A percentile compares a stretch with the other conserved stretches of the same genome.
Evolutionary conservation across 1,284 basidiomycete genomes (phyloP).

Genomic region (Sporisorium sorghi): DNA sequence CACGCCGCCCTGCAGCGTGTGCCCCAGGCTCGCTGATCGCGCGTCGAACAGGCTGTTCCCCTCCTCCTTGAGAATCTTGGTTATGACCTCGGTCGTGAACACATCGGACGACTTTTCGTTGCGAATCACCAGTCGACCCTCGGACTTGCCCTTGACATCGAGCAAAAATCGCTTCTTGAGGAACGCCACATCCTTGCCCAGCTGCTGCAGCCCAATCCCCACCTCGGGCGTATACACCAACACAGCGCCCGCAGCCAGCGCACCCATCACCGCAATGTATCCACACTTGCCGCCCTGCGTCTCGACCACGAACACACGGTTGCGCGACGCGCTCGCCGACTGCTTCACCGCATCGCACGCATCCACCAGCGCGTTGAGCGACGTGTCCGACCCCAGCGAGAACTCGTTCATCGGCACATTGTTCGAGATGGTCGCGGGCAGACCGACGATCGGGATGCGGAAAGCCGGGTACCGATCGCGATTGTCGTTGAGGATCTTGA

Average conservation of each 20-base stretch:
- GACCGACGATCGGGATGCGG: constrained; percentile 72
- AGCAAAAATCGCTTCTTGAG: constrained; percentile 86
- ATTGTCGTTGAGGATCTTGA: constrained; percentile 82
- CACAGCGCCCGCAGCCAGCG: constrained; percentile 90
- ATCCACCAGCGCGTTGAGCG: constrained; percentile 94
- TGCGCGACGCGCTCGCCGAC: constrained; percentile 92
- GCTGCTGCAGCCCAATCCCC: constrained; percentile 83
- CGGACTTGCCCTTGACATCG: constrained; percentile 87
- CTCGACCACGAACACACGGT: constrained; percentile 96
- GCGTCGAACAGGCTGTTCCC: constrained; percentile 92
- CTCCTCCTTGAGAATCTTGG: constrained; percentile 93
- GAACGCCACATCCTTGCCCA: constrained; percentile 88
- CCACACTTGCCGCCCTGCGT: constrained; percentile 97
- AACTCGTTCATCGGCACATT: constrained; percentile 98
- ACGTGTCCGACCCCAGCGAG: constrained; percentile 93
- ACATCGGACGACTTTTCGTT: constrained; percentile 85
- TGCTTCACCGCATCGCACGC: constrained; percentile 99
- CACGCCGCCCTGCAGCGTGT: constrained; percentile 93
- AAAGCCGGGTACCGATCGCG: constrained; percentile 87
- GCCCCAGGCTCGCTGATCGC: constrained; percentile 90
- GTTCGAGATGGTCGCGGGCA: constrained; percentile 88
- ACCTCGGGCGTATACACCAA: constrained; percentile 93
- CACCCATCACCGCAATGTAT: constrained; percentile 94
- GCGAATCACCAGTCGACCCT: constrained; percentile 88
- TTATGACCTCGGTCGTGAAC: constrained; percentile 91